Percentiles rank a stretch among this genome's conserved stretches.
These are phyloP conservation scores for Phytopythium mirpurense DNA, from an alignment of 352 stramenopile genomes.

Conservation along the genomic window DNA sequence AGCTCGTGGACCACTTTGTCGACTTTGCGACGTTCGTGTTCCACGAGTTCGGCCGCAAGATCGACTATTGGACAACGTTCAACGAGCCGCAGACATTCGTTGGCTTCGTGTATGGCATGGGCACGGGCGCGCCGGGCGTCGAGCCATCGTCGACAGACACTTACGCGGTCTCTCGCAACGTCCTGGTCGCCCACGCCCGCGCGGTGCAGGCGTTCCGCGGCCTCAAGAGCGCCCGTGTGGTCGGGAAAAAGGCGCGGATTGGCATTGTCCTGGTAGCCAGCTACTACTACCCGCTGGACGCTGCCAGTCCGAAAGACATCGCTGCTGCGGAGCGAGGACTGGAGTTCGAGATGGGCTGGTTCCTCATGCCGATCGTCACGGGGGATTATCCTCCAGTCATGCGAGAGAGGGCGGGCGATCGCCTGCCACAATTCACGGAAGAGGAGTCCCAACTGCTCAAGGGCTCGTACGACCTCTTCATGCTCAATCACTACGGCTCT, in stretches of 20 bases:
- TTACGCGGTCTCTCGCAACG: constrained; percentile 77
- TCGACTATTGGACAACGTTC: constrained; percentile 93
- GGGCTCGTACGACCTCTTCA: constrained; percentile 90
- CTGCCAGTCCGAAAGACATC: constrained; percentile 31
- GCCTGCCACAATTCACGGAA: constrained; percentile 84
- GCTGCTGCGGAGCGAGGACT: constrained; percentile 79
- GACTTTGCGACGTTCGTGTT: constrained; percentile 91
- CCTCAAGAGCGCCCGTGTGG: constrained; percentile 41
- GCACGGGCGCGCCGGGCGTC: constrained; percentile 33
- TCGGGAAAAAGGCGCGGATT: constrained; percentile 26
- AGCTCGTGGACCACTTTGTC: constrained; percentile 63
- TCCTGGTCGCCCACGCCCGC: constrained; percentile 87
- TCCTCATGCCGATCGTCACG: constrained; percentile 83
- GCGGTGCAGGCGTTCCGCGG: constrained; percentile 81
- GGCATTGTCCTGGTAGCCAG: constrained; percentile 90
- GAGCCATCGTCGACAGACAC: constrained; percentile 39
- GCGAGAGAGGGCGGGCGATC: constrained; percentile 65
- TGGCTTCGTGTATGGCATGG: constrained; percentile 83
- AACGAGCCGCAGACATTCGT: constrained; percentile 91
- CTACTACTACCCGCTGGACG: constrained; percentile 68
- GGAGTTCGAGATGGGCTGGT: constrained; percentile 90
- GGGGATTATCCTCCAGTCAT: constrained; percentile 92
- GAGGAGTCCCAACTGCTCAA: constrained; percentile 64
- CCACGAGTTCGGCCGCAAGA: constrained; percentile 84
- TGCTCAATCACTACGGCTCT: constrained; percentile 93